Conservation (phyloP, 164 flowering plant genomes). For the Nelumbo lutea region DNA sequence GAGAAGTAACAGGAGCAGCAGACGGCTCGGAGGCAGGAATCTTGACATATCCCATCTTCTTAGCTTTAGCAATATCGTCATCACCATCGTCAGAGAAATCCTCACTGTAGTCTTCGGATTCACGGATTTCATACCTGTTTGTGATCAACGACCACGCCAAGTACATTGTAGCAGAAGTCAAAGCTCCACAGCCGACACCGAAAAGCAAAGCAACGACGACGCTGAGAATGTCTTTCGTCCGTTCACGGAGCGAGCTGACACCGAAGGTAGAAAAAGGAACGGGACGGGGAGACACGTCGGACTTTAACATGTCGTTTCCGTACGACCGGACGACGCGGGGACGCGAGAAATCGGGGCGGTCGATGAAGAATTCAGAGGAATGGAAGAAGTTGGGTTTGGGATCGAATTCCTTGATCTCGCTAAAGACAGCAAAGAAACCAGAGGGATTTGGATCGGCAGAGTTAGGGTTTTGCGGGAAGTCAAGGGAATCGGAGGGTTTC, state of each 20-base stretch:
- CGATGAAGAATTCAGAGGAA: conserved; percentile 9
- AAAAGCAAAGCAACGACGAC: conserved; percentile 45
- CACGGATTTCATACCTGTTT: conserved; percentile 21
- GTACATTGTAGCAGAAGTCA: conserved; percentile 47
- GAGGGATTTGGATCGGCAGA: conserved; percentile 11
- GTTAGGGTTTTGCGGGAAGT: conserved; percentile 21
- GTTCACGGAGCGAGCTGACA: conserved; percentile 31
- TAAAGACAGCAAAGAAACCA: conserved; percentile 14
- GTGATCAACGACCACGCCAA: conserved; percentile 41
- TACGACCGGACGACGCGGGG: background rate
- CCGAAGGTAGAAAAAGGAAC: conserved; percentile 6
- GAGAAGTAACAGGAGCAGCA: conserved; percentile 10
- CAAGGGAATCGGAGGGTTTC: conserved; percentile 7
- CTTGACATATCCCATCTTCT: conserved; percentile 28
- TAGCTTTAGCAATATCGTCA: conserved; percentile 16
- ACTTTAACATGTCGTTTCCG: background rate
- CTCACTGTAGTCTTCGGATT: conserved; percentile 20
- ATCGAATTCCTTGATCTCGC: conserved; percentile 13
- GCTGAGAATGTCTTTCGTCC: conserved; percentile 44
- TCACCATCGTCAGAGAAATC: conserved; percentile 11
- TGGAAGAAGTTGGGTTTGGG: conserved; percentile 5
- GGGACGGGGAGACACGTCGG: background rate
- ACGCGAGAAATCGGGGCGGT: conserved; percentile 6
- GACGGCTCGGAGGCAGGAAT: conserved; percentile 17
- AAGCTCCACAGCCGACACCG: conserved; percentile 52